Evolutionary conservation across 495 filamentous ascomycete genomes (phyloP), one percentile per base, ranked within the genome.

Genomic region (Penicillium soppii): DNA sequence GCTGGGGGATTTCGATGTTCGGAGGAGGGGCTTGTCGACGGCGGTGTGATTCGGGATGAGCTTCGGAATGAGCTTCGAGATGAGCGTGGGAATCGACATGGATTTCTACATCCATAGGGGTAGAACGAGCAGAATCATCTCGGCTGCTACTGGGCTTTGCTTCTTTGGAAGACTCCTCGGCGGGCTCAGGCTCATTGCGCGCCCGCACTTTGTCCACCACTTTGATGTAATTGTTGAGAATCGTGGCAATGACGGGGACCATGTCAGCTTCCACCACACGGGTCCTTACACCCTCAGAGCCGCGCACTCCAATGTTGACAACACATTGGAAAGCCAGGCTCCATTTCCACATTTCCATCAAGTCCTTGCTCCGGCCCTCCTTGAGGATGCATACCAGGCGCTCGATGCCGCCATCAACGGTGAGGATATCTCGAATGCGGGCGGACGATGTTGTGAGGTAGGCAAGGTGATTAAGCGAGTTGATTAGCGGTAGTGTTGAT

Each of bases 281-380:
- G 38, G 95, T 97, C 43, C 94, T 81, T 45, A 98, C 94, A 52
- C 76, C 82, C 71, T 98, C 94, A 5, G 94, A 96, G 48, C 94
- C 94, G 48, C 94, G 83, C 56, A 98, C 94, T 20, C 94, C 94
- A 63, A 98, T 97, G 67, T 98, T 98, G 64, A 97, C 91, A 25
- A 97, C 92, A 67, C 95, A 97, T 64, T 97, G 94, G 63, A 98
- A 97, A 36, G 94, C 94, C 44, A 98, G 79, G 63, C 96, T 98
- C 94, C 94, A 98, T 75, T 97, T 97, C 95, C 94, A 98, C 88
- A 95, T 95, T 64, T 96, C 92, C 92, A 97, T 96, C 85, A 96
- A 83, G 68, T 97, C 91, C 75, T 91, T 91, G 65, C 89, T 95
- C 66, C 91, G 80, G 54, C 94, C 94, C 68, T 94, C 88, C 73